Evolutionary conservation across 164 flowering plant genomes (phyloP), one percentile per base, ranked within the genome.

Genomic region (Aristolochia californica): DNA sequence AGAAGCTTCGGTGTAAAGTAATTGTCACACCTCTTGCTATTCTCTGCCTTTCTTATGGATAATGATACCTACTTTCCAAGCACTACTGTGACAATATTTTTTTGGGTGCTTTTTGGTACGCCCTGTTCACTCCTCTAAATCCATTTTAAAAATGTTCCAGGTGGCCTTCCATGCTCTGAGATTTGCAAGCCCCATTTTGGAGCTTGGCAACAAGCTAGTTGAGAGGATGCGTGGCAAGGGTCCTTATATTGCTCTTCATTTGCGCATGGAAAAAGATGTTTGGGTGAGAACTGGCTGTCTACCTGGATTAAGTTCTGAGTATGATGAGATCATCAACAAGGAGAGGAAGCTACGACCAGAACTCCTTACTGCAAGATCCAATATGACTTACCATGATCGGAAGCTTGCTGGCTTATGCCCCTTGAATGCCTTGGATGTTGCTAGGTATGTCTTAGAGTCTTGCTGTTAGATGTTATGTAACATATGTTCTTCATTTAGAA

Each of bases 201-300:
- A 85, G 44, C 80, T 93, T 53, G 99, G 97, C n/a, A 79, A 80
- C 78, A 85, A 76, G 73, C 71, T 93, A 16, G 84, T 90, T 8
- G 78, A 80, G 77, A 83, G 99, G 65, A 87, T 93, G 94, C 63
- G 74, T 57, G 78, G 75, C 74, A 82, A 84, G 67, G 99, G 99
- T 38, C 97, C 90, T 0, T 93, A 83, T 60, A 66, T 93, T 62
- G 96, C 97, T 25, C 96, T 93, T 67, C 99, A 93, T 78, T 70
- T 93, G n/a, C 77, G 99, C 56, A 70, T 93, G 91, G 98, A 93
- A 66, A 87, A 88, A 72, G 98, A 93, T 71, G 98, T 93, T 1
- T 93, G 98, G 98, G 93, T 93, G 61, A 85, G 98, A 59, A 93
- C 99, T 1, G 99, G 99, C 7, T 93, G 99, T 59, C 87, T 83